Evolutionary conservation across 805 yeast genomes (phyloP).

Genomic region (Wickerhamiella cacticola): DNA sequence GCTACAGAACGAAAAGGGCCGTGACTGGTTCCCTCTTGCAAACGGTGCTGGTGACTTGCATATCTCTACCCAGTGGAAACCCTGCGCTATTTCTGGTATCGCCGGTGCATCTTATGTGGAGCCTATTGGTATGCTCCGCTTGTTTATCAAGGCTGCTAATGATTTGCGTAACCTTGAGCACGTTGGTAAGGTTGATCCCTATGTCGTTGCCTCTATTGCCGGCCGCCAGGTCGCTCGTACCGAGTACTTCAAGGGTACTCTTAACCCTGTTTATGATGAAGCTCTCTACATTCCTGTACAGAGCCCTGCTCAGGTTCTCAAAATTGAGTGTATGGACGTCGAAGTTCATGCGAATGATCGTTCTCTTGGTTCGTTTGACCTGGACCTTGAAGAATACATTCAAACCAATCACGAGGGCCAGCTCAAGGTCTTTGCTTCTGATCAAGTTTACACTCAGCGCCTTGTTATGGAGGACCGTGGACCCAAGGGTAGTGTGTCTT

Average conservation of each 20-base stretch:
- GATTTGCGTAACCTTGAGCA: constrained; percentile 75
- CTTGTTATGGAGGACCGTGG: constrained; percentile 61
- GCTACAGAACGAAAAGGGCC: constrained; percentile 67
- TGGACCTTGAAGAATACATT: constrained; percentile 56
- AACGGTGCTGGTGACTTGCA: constrained; percentile 59
- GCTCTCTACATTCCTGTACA: constrained; percentile 70
- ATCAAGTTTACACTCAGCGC: constrained; percentile 45
- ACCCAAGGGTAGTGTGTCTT: constrained; percentile 70
- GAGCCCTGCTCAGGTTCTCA: constrained; percentile 67
- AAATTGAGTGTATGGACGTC: constrained; percentile 86
- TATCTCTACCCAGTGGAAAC: constrained; percentile 68
- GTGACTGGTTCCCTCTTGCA: constrained; percentile 61
- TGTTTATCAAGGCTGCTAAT: constrained; percentile 53
- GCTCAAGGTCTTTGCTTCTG: constrained; percentile 46
- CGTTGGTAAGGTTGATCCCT: constrained; percentile 88
- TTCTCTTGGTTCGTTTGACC: constrained; percentile 69
- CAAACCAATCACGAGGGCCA: constrained; percentile 49
- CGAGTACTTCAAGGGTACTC: constrained; percentile 47
- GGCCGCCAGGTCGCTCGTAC: constrained; percentile 72
- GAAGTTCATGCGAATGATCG: constrained; percentile 71
- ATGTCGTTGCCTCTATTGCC: constrained; percentile 65
- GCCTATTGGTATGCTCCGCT: constrained; percentile 84
- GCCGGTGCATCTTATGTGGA: constrained; percentile 76
- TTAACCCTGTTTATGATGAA: constrained; percentile 79
- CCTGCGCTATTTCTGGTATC: constrained; percentile 60